Conservation (phyloP, 1,284 basidiomycete genomes). For the Trichosporon ovoides region DNA sequence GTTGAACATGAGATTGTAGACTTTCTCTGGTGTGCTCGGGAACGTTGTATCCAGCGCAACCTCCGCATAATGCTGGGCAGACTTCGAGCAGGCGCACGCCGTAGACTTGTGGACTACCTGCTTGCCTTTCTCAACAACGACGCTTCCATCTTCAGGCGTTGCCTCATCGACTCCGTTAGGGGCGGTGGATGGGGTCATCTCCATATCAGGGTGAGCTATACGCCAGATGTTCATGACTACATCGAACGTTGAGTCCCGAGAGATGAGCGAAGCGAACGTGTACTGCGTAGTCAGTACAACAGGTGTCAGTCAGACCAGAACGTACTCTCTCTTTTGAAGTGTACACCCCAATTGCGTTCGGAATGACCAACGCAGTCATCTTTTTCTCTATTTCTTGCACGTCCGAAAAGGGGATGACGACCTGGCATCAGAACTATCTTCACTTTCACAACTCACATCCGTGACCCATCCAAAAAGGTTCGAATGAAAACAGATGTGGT, state of each 20-base stretch:
- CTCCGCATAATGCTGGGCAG: constrained; percentile 68
- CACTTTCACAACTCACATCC: constrained; percentile 60
- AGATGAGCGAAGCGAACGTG: constrained; percentile 92
- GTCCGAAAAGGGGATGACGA: constrained; percentile 86
- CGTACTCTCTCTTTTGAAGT: constrained; percentile 60
- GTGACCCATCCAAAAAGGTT: constrained; percentile 99
- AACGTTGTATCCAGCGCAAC: constrained; percentile 70
- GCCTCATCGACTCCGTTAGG: constrained; percentile 24
- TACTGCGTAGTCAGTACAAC: constrained; percentile 56
- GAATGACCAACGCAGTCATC: constrained; percentile 98
- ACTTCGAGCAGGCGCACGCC: constrained; percentile 66
- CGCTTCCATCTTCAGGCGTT: constrained; percentile 25
- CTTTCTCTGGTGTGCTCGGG: constrained; percentile 86
- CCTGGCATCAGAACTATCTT: constrained; percentile 54
- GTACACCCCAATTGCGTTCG: constrained; percentile 89
- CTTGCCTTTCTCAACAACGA: constrained; percentile 3
- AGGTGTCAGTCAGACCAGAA: not conserved
- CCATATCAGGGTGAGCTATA: constrained; percentile 72
- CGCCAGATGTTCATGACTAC: constrained; percentile 96
- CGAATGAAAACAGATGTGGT: constrained; percentile 96
- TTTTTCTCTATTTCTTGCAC: constrained; percentile 88
- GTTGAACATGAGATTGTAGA: constrained; percentile 93
- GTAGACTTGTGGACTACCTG: constrained; percentile 50
- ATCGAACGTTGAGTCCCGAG: constrained; percentile 91
- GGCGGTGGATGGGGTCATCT: constrained; percentile 22